Evolutionary conservation across 169 alveolate species (phyloP), one percentile per base, ranked within the genome.

Genomic region (Eimeria brunetti): DNA sequence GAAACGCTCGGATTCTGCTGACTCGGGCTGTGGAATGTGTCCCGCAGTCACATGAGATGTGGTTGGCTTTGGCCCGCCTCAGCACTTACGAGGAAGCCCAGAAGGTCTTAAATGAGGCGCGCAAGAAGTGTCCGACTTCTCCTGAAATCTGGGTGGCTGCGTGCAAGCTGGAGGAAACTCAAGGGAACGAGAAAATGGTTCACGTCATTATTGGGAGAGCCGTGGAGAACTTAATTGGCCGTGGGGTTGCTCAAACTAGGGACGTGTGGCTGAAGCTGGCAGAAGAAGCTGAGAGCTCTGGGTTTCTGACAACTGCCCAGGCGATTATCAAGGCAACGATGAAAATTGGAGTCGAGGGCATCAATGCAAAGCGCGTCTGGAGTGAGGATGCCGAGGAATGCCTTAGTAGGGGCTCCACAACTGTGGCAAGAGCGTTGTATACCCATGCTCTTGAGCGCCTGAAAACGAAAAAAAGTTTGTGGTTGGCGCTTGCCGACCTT

Each of bases 1-100:
- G 98, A 80, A 98, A 99, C 91, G 99, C 99, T 44, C 98, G 98
- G 85, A 97, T 97, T 36, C 97, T 99, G 80, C 98, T 99, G 44
- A 97, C 99, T 85, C 98, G 99, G 75, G 99, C 99, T 27, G 99
- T 99, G n/a, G 99, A 99, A 96, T 99, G 99, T 94, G 99, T 99
- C 62, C 99, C 99, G 36, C 99, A 98, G 95, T 97, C 99, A 30
- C 98, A 98, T 75, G 99, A 99, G 84, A 97, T 99, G 96, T 99
- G 99, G 99, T 97, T 99, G 84, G 99, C 99, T 44, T 97, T 99
- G 88, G 99, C 99, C 4, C 97, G 99, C 96, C 97, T 99, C 62
- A 99, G 99, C 93, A 98, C 98, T 56, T 99, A 99, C 98, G 98
- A 98, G 88, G 99, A 99, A 96, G 99, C 99, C 9, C 99, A 99